Conservation (phyloP, 176 grass and related monocot genomes). For the Avena atlantica region DNA sequence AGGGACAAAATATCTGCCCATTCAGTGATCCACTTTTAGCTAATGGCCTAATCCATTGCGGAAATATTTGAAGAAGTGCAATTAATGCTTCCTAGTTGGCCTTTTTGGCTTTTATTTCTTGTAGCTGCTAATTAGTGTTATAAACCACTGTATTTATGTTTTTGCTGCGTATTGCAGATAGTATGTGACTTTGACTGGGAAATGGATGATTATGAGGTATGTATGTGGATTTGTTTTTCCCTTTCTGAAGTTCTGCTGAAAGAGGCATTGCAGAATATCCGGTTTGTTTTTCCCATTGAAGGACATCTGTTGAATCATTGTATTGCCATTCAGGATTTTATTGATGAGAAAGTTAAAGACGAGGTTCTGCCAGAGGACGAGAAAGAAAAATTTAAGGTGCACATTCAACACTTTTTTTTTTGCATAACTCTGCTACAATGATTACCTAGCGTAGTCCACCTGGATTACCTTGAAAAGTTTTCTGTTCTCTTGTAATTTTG, state of each 20-base stretch:
- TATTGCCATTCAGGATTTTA: conserved; percentile 66
- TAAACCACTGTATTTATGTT: conserved; percentile 20
- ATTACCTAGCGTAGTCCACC: background rate
- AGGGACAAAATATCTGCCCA: too few species aligned
- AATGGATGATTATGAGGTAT: conserved; percentile 81
- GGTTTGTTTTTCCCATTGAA: conserved; percentile 26
- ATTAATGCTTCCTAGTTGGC: too few species aligned
- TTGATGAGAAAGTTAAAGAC: conserved; percentile 62
- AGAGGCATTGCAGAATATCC: too few species aligned
- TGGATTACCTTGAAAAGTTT: background rate
- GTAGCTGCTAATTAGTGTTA: conserved; percentile 22
- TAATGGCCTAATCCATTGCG: too few species aligned
- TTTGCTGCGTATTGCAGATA: conserved; percentile 62
- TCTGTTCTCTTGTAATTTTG: conserved; percentile 13
- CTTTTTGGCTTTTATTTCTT: background rate
- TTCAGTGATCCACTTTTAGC: too few species aligned
- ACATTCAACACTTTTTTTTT: background rate
- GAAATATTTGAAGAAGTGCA: too few species aligned
- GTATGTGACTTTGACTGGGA: conserved; percentile 89
- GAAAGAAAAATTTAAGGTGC: conserved; percentile 87
- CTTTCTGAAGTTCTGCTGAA: background rate
- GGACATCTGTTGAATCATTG: conserved; percentile 33
- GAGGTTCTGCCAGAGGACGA: conserved; percentile 74
- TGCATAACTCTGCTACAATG: conserved; percentile 5
- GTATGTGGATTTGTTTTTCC: conserved; percentile 17